These are phyloP conservation scores for Stemphylium lycopersici DNA, from an alignment of 2,329 filamentous ascomycete species.

Conservation along the genomic window DNA sequence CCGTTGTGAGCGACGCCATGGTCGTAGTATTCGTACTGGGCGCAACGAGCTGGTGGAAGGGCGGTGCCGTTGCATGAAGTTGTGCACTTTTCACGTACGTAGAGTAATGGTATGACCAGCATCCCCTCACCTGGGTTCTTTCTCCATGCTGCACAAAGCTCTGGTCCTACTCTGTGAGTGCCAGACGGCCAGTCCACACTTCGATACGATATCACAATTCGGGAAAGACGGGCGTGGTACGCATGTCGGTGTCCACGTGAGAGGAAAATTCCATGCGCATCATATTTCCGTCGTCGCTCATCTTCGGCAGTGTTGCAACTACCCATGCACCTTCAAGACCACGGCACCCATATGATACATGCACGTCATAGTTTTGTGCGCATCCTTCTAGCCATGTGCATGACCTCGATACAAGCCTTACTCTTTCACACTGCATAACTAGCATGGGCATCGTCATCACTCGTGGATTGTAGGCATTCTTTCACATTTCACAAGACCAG, in stretches of 20 bases:
- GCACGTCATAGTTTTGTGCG: constrained; percentile 8
- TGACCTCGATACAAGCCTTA: neutral
- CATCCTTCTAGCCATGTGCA: neutral
- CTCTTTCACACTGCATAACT: neutral
- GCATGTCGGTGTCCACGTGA: constrained; percentile 1
- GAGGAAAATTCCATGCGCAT: neutral
- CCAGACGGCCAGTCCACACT: neutral
- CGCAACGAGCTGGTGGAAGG: constrained; percentile 58
- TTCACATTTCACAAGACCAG: neutral
- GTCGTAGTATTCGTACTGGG: constrained; percentile 78
- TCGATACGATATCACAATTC: neutral
- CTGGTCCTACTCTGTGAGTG: neutral
- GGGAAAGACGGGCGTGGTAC: neutral
- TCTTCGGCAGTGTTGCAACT: neutral
- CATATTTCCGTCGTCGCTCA: neutral
- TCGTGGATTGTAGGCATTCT: neutral
- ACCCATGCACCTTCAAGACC: neutral
- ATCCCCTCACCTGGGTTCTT: neutral
- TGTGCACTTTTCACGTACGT: neutral
- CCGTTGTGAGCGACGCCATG: constrained; percentile 75
- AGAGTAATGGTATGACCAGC: constrained; percentile 7
- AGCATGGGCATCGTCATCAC: constrained; percentile 1
- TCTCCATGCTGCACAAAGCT: neutral
- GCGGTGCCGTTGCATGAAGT: constrained; percentile 36
- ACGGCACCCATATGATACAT: neutral